These are phyloP conservation scores for Coniella vitis DNA, from an alignment of 2,329 filamentous ascomycete genomes.

Conservation along the genomic window DNA sequence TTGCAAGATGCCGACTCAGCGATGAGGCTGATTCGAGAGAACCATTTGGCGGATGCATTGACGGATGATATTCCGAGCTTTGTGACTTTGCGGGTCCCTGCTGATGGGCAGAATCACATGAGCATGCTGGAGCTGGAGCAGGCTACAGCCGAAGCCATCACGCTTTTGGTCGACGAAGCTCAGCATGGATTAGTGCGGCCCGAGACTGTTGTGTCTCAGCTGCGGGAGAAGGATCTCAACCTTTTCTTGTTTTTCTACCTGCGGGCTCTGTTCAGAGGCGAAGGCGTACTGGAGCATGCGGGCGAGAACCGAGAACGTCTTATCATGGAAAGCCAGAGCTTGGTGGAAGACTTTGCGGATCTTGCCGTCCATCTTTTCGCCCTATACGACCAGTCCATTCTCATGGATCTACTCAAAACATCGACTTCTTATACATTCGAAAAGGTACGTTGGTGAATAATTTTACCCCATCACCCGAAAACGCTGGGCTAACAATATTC, in stretches of 20 bases:
- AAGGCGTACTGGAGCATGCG: conserved; percentile 50
- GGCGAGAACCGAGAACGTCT: conserved; percentile 50
- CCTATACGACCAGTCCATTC: conserved; percentile 66
- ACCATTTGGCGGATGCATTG: conserved; percentile 83
- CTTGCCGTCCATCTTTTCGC: conserved; percentile 82
- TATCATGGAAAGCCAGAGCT: conserved; percentile 51
- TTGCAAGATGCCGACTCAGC: conserved; percentile 88
- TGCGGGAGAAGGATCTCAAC: conserved; percentile 59
- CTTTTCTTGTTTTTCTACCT: conserved; percentile 91
- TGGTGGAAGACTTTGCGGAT: conserved; percentile 84
- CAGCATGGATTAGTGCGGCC: conserved; percentile 80
- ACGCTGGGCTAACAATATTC: conserved; percentile 14
- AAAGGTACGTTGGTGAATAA: conserved; percentile 36
- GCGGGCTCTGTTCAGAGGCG: conserved; percentile 74
- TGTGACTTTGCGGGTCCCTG: conserved; percentile 76
- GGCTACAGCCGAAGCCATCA: conserved; percentile 75
- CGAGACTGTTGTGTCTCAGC: conserved; percentile 68
- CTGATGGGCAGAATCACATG: conserved; percentile 60
- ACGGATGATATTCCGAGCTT: conserved; percentile 86
- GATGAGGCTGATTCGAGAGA: conserved; percentile 78
- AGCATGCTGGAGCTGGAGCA: conserved; percentile 66
- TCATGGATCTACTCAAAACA: conserved; percentile 81
- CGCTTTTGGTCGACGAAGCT: conserved; percentile 82
- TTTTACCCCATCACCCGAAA: background rate
- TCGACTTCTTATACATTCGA: conserved; percentile 88